Evolutionary conservation across 768 basidiomycete species (phyloP).

Genomic region (Steccherinum ochraceum): DNA sequence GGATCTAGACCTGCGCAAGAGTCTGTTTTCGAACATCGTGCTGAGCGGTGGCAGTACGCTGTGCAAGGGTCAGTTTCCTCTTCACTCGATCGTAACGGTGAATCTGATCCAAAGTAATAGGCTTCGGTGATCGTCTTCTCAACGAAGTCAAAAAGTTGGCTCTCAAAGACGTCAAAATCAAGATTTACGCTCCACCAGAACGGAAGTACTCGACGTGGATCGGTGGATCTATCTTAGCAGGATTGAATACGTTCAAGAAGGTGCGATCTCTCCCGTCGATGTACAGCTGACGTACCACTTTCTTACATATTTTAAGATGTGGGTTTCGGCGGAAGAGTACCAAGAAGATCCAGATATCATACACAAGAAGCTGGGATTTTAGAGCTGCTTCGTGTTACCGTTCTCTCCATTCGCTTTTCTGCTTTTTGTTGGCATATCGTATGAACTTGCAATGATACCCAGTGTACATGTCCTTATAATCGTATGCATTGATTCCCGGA

Average conservation of each 20-base stretch:
- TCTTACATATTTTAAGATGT: slow-evolving; percentile 69
- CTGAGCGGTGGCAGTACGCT: slow-evolving; percentile 95
- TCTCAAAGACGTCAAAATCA: slow-evolving; percentile 94
- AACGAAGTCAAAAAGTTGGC: slow-evolving; percentile 97
- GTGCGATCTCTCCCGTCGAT: slow-evolving; percentile 29
- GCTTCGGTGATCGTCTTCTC: slow-evolving; percentile 92
- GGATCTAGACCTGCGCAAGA: slow-evolving; percentile 93
- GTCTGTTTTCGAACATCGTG: slow-evolving; percentile 93
- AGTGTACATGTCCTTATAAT: slow-evolving; percentile 4
- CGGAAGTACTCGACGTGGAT: slow-evolving; percentile 98
- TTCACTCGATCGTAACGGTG: slow-evolving; percentile 13
- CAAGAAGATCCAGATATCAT: slow-evolving; percentile 99
- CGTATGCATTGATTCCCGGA: not conserved
- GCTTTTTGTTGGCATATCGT: slow-evolving; percentile 3
- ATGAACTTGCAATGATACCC: slow-evolving; percentile 6
- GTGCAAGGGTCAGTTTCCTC: slow-evolving; percentile 66
- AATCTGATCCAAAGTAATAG: slow-evolving; percentile 23
- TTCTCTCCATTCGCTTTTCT: slow-evolving; percentile 7
- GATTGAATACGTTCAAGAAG: slow-evolving; percentile 97
- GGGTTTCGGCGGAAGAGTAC: slow-evolving; percentile 99
- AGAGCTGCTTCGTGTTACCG: slow-evolving; percentile 12
- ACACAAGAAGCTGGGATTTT: slow-evolving; percentile 91
- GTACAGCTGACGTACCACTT: slow-evolving; percentile 1
- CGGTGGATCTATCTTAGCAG: slow-evolving; percentile 94
- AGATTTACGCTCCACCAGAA: slow-evolving; percentile 99